These are phyloP conservation scores for Phyllosticta citriasiana DNA, from an alignment of 2,329 filamentous ascomycete genomes.

Conservation along the genomic window DNA sequence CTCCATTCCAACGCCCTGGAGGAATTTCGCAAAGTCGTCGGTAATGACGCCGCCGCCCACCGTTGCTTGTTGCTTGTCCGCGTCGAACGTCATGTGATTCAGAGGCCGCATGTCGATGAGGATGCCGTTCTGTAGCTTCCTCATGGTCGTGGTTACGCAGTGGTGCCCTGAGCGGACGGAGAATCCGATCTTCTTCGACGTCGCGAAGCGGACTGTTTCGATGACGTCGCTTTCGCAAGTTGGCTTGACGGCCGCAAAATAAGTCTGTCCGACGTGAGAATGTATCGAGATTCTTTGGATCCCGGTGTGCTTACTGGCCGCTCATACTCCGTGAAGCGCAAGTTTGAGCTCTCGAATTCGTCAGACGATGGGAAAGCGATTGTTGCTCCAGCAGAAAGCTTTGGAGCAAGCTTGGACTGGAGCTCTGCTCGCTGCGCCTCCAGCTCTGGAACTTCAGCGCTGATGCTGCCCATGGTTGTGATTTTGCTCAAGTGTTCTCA, in stretches of 20 bases:
- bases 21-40: background rate
- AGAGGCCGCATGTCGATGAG: background rate
- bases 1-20: background rate
- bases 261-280: background rate
- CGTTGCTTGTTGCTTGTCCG: background rate
- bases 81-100: background rate
- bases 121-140: background rate
- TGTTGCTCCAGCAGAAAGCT: background rate
- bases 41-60: background rate
- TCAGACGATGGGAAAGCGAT: background rate
- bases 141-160: constrained; percentile 5
- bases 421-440: background rate
- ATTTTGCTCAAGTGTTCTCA: background rate
- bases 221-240: background rate
- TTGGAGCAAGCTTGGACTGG: background rate
- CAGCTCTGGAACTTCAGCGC: background rate
- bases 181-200: background rate
- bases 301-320: background rate
- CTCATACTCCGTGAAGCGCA: background rate
- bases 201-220: background rate
- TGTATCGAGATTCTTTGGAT: background rate
- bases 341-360: background rate
- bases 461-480: background rate
- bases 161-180: constrained; percentile 2
- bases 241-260: background rate